Evolutionary conservation across 2,329 filamentous ascomycete species (phyloP).

Genomic region (Pezicula radicicola): DNA sequence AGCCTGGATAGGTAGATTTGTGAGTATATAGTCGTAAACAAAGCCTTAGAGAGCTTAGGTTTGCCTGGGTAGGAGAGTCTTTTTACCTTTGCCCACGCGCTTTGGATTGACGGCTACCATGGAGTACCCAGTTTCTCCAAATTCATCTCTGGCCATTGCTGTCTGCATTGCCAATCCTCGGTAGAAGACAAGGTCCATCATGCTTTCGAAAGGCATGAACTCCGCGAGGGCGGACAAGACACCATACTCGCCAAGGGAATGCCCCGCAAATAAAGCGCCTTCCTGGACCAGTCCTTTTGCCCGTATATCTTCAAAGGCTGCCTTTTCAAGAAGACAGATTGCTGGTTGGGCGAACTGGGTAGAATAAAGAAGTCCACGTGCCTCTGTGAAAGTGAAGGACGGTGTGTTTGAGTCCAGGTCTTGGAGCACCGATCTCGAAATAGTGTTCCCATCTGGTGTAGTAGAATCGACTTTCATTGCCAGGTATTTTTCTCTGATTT

Average conservation of each 20-base stretch:
- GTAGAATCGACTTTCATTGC: conserved; percentile 8
- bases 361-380: conserved; percentile 27
- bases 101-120: conserved; percentile 30
- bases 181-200: conserved; percentile 27
- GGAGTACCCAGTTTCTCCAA: conserved; percentile 21
- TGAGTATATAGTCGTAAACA: neutral
- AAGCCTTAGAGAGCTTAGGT: no score
- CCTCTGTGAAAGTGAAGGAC: conserved; percentile 25
- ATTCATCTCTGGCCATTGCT: conserved; percentile 24
- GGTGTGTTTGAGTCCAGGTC: conserved; percentile 8
- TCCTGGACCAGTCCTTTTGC: conserved; percentile 23
- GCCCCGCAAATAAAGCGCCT: conserved; percentile 21
- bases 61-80: neutral
- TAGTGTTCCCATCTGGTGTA: neutral
- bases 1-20: no score
- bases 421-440: conserved; percentile 6
- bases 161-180: conserved; percentile 32
- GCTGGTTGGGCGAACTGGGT: conserved; percentile 34
- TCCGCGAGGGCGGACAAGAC: conserved; percentile 25
- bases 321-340: conserved; percentile 27
- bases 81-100: conserved; percentile 12
- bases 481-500: conserved; percentile 9
- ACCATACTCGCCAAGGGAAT: conserved; percentile 31
- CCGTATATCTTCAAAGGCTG: conserved; percentile 25
- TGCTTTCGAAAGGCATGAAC: conserved; percentile 24